These are phyloP conservation scores for Chaetothyriales sp. DNA, from an alignment of 2,329 filamentous ascomycete species.

Conservation along the genomic window DNA sequence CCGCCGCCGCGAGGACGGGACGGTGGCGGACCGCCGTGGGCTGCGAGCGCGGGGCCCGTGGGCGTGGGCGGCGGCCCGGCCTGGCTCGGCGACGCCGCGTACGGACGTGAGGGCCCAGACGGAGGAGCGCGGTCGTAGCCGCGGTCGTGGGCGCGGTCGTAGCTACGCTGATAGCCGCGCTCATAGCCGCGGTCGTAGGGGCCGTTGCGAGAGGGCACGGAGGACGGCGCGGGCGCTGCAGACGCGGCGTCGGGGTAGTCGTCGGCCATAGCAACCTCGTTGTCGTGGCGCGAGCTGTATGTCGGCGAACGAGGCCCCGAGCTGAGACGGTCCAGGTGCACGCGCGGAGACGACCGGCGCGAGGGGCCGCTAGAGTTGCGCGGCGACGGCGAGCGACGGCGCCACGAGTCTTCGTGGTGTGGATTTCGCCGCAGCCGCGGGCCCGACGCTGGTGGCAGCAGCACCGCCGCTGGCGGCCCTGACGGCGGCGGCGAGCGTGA, in stretches of 20 bases:
- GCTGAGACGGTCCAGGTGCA: conserved; percentile 41
- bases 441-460: too few species aligned
- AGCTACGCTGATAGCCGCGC: too few species aligned
- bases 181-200: conserved; percentile 5
- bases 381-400: conserved; percentile 42
- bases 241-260: conserved; percentile 9
- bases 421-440: conserved; percentile 11
- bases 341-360: conserved; percentile 47
- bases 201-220: conserved; percentile 17
- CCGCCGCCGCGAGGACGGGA: conserved; percentile 32
- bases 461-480: too few species aligned
- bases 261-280: conserved; percentile 16
- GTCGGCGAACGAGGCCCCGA: conserved; percentile 18
- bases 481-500: conserved; percentile 37
- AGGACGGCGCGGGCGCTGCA: conserved; percentile 19
- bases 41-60: conserved; percentile 27
- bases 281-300: conserved; percentile 10
- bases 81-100: conserved; percentile 11
- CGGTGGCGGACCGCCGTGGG: conserved; percentile 27
- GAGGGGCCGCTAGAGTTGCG: conserved; percentile 42
- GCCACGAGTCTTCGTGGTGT: conserved; percentile 36
- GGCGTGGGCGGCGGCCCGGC: conserved; percentile 21
- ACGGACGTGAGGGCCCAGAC: conserved; percentile 21
- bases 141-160: conserved; percentile 8
- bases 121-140: conserved; percentile 18